phyloP scores from a whole-genome alignment of 352 stramenopile genomes.

The Pythium chondricola region DNA sequence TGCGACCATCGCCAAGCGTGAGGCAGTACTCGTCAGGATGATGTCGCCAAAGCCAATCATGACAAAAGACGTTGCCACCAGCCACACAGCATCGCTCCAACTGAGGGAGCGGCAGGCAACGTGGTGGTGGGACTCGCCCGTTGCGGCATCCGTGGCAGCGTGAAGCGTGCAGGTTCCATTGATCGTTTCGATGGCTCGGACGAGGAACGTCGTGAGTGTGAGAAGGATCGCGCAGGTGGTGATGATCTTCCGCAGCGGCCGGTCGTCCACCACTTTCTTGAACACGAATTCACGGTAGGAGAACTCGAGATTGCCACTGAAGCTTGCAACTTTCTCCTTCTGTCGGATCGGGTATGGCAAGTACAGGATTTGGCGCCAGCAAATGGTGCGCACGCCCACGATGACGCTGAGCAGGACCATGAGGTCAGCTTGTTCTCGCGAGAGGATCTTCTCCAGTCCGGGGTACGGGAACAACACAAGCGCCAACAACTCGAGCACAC shows the following conservation, averaged over 20 bases:
- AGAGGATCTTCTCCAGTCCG: slow-evolving; percentile 31
- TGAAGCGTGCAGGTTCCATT: slow-evolving; percentile 30
- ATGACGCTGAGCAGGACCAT: slow-evolving; percentile 42
- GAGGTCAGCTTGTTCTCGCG: slow-evolving; percentile 13
- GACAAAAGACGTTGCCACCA: slow-evolving; percentile 39
- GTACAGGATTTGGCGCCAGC: slow-evolving; percentile 52
- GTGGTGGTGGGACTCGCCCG: neutral
- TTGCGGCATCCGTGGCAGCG: neutral
- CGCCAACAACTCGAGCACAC: slow-evolving; percentile 30
- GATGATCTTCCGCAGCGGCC: slow-evolving; percentile 35
- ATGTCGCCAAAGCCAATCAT: slow-evolving; percentile 47
- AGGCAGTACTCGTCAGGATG: slow-evolving; percentile 20
- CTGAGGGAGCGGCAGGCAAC: slow-evolving; percentile 25
- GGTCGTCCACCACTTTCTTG: slow-evolving; percentile 67
- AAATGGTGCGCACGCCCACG: slow-evolving; percentile 33
- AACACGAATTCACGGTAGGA: slow-evolving; percentile 62
- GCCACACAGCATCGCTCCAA: slow-evolving; percentile 34
- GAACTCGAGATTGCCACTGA: slow-evolving; percentile 60
- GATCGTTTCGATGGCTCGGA: slow-evolving; percentile 45
- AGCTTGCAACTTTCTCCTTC: slow-evolving; percentile 55
- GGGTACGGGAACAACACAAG: slow-evolving; percentile 46
- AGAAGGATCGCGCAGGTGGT: slow-evolving; percentile 21
- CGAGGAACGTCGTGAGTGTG: slow-evolving; percentile 28
- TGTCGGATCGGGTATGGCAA: slow-evolving; percentile 66
- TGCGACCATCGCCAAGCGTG: slow-evolving; percentile 24